A percentile compares a stretch with the other conserved stretches of the same genome.
Conservation (phyloP, 2,329 filamentous ascomycete species). For the Pseudopithomyces maydicus region DNA sequence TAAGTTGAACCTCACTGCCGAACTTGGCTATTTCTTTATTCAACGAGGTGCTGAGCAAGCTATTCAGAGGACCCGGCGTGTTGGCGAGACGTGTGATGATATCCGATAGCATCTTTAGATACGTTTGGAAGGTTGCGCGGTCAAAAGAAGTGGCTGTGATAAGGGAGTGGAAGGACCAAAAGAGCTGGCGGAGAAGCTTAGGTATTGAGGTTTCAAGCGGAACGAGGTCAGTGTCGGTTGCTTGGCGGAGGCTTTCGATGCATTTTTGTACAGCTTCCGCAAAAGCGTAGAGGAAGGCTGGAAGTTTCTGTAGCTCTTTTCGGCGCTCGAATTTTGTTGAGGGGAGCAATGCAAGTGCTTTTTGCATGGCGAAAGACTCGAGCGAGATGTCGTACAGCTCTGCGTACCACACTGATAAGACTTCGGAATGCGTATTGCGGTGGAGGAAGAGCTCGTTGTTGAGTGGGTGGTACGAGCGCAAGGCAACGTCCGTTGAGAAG, state of each 20-base stretch:
- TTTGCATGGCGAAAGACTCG: conserved; percentile 38
- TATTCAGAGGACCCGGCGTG: conserved; percentile 20
- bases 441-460: conserved; percentile 51
- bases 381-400: conserved; percentile 36
- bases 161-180: conserved; percentile 55
- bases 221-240: not conserved
- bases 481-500: conserved; percentile 1
- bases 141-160: conserved; percentile 52
- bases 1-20: conserved; percentile 71
- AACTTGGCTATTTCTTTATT: conserved; percentile 55
- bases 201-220: conserved; percentile 18
- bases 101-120: conserved; percentile 48
- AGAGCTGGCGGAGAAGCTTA: conserved; percentile 45
- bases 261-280: conserved; percentile 26
- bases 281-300: conserved; percentile 34
- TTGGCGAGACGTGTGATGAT: conserved; percentile 12
- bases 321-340: conserved; percentile 40
- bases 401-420: conserved; percentile 20
- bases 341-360: conserved; percentile 30
- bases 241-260: conserved; percentile 9
- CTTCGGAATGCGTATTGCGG: conserved; percentile 13
- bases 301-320: conserved; percentile 42
- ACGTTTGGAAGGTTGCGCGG: conserved; percentile 60
- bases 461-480: conserved; percentile 50
- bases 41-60: conserved; percentile 30